Conservation (phyloP, 805 yeast genomes). For the Candida sonorensis region DNA sequence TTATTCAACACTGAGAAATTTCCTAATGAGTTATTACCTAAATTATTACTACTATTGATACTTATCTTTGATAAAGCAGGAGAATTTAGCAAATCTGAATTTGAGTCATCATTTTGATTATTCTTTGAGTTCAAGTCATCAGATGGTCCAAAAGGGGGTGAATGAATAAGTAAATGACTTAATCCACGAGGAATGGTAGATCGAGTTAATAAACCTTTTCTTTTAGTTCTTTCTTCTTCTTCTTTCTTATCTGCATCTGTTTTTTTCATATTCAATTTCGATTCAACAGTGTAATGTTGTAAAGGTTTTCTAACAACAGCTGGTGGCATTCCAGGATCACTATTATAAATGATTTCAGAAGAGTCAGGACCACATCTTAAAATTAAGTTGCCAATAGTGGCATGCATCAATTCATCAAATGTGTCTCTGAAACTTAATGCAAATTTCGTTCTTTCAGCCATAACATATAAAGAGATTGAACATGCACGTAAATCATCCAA, state of each 20-base stretch:
- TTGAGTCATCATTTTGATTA: too few relatives aligned
- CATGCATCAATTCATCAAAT: constrained; percentile 59
- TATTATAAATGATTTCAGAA: constrained; percentile 43
- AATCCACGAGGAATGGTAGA: constrained; percentile 48
- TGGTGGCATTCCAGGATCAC: constrained; percentile 51
- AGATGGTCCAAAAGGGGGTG: constrained; percentile 28
- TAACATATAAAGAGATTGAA: constrained; percentile 54
- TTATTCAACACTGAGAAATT: too few relatives aligned
- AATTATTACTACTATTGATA: too few relatives aligned
- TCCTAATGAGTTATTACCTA: too few relatives aligned
- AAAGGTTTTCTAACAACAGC: constrained; percentile 44
- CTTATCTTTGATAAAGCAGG: too few relatives aligned
- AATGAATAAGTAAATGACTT: constrained; percentile 40
- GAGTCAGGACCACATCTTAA: constrained; percentile 61
- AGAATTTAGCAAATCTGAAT: too few relatives aligned
- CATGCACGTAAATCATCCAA: constrained; percentile 62
- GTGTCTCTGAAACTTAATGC: constrained; percentile 59
- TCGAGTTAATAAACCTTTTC: constrained; percentile 44
- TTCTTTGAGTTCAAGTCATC: constrained; percentile 5
- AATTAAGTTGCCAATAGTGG: constrained; percentile 55
- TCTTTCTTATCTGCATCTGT: constrained; percentile 33
- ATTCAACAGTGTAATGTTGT: constrained; percentile 29
- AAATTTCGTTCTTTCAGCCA: constrained; percentile 59
- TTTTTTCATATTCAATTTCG: constrained; percentile 23
- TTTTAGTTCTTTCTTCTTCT: constrained; percentile 41